Base-by-base conservation (phyloP, 2,329 filamentous ascomycete species). In the Trichoderma arundinaceum region DNA sequence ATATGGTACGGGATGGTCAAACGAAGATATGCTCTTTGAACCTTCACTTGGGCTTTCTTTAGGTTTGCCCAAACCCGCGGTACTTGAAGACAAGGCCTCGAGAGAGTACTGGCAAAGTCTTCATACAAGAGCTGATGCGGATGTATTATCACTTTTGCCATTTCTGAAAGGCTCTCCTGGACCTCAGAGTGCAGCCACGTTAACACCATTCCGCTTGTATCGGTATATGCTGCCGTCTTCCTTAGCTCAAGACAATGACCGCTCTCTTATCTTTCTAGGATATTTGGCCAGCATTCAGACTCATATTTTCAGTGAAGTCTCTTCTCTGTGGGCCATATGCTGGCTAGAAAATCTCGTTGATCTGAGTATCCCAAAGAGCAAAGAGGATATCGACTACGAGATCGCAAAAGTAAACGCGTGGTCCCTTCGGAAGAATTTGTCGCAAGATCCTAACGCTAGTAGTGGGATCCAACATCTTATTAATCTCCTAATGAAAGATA, bases 221-320 rank as follows among this genome's bases (percentile, higher is more conserved):
- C 17, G 57, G n/a, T 49, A 60, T 4, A 60, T 60, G 57, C 33
- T 60, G 17, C 57, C 57, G 12, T 60, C 57, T 5, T 32, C 57
- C 13, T 48, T 60, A 12, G 57, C 57, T 15, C 33, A 43, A 17
- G 17, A 19, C 12, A 38, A 60, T 13, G 57, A 60, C 10, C 57
- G 10, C 13, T 60, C 57, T 4, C 57, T 60, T 43, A 7, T 60
- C 6, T 60, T 60, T 28, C 32, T 60, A 8, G 57, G 57, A 49
- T 60, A 49, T 13, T 4, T 60, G 6, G 28, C 49, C 9, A 60
- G 57, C 4, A 39, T 60, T 4, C 57, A 60, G 19, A 60, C 57
- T 13, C 57, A 60, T 33, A 49, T 60, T 1, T 43, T 60, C 33
- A 60, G 57, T 10, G 57, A 60, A 49, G 43, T 60, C 3, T 60